Evolutionary conservation across 2,329 filamentous ascomycete species (phyloP), one percentile per base, ranked within the genome.

Genomic region (Delphinella strobiligena): DNA sequence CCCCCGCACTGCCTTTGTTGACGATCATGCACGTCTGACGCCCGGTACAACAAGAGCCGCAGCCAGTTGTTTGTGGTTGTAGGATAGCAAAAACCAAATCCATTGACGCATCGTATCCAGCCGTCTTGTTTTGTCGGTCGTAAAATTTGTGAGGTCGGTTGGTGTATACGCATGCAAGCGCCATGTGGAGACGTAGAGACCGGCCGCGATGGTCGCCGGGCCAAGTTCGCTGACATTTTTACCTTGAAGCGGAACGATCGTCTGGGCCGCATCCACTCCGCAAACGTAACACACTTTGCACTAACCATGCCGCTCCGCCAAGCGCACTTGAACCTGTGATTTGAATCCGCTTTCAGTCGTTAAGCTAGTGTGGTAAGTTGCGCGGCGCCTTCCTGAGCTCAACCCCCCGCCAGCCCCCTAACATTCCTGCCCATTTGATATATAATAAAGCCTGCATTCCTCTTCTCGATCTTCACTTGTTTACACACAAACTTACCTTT

Each of bases 381-480:
- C 22, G 22, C 22, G 22, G 22, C 22, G 22, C 22, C 22, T 27
- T 12, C 7, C 7, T 7, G 7, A 27, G 22, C 30, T 32, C 30
- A 32, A 32, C 30, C 10, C 30, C 30, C 30, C 5, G 19, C 39
- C 24, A 29, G 34, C 34, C 34, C 34, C 30, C 29, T 41, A 27
- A 30, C 33, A 36, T 41, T 37, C 39, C 34, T 36, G 18, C 16
- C 34, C 16, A 33, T 27, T 4, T 10, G 38, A 19, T 19, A 41
- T 37, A 37, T 37, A 41, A 41, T 27, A 32, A 29, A 24, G 19
- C 31, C 11, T 18, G 27, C 39, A 41, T 41, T 41, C 39, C 39
- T 40, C 33, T 15, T 34, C 22, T 37, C 36, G 33, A 36, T 33
- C 19, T 34, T 12, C 15, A 36, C 30, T 33, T 37, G 34, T 41